Evolutionary conservation across 2,329 filamentous ascomycete genomes (phyloP).

Genomic region (Blumeriella jaapii): DNA sequence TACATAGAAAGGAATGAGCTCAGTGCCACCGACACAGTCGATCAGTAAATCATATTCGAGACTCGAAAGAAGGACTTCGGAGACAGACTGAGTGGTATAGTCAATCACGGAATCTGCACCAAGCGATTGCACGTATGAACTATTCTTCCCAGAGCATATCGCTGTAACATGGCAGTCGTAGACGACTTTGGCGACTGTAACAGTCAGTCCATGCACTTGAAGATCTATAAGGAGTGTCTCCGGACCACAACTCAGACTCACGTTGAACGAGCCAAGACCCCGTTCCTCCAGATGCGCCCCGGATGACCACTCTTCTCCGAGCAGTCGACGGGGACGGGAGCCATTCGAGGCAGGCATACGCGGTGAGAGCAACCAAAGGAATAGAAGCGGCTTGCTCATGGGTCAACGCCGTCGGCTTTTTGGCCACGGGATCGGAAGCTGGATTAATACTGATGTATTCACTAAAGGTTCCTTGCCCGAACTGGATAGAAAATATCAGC

Average conservation of each 20-base stretch:
- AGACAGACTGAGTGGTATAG: conserved; percentile 18
- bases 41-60: conserved; percentile 19
- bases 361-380: conserved; percentile 33
- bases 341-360: conserved; percentile 26
- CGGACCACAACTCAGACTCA: too few species aligned
- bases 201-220: not conserved
- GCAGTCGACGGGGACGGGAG: conserved; percentile 11
- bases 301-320: conserved; percentile 18
- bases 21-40: conserved; percentile 29
- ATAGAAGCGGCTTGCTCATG: conserved; percentile 34
- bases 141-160: conserved; percentile 22
- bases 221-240: too few species aligned
- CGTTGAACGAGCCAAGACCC: conserved; percentile 22
- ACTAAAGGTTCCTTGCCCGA: conserved; percentile 25
- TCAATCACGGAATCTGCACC: conserved; percentile 24
- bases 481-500: conserved; percentile 9
- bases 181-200: conserved; percentile 19
- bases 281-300: conserved; percentile 24
- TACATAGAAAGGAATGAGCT: conserved; percentile 19
- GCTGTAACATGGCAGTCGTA: conserved; percentile 24
- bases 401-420: conserved; percentile 31
- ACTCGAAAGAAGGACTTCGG: conserved; percentile 10
- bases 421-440: conserved; percentile 17
- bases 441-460: conserved; percentile 23
- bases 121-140: conserved; percentile 18